Percentiles rank a stretch among this genome's conserved stretches.
These are phyloP conservation scores for Blattamonas nauphoetae DNA, from an alignment of 78 protist species.

Conservation along the genomic window DNA sequence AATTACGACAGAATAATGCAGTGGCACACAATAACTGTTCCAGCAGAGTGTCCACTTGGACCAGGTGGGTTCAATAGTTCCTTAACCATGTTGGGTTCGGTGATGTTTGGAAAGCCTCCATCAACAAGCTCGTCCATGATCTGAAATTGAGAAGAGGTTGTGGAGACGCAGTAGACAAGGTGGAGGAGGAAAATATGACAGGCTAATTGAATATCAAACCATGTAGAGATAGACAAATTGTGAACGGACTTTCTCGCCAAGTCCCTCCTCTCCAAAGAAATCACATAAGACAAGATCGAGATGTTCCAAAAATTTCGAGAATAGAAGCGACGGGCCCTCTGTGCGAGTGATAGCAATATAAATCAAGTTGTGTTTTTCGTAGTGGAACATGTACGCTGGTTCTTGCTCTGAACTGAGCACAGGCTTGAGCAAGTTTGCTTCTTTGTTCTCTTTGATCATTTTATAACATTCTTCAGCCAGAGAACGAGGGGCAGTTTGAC, in stretches of 20 bases:
- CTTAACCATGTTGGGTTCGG: conserved; percentile 5
- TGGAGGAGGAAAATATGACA: neutral
- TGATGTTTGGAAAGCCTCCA: neutral
- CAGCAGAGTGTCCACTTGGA: neutral
- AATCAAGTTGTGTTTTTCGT: neutral
- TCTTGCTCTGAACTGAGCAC: neutral
- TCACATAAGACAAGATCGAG: conserved; percentile 2
- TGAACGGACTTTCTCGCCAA: neutral
- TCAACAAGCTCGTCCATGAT: conserved; percentile 4
- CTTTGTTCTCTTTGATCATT: too few species aligned
- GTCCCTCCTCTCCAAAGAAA: neutral
- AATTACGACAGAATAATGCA: neutral
- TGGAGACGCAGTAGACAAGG: neutral
- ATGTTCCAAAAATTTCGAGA: neutral
- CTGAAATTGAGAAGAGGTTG: too few species aligned
- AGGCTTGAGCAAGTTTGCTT: too few species aligned
- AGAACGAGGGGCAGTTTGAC: neutral
- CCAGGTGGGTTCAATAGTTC: neutral
- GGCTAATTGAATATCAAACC: neutral
- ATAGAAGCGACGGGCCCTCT: neutral
- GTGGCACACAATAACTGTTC: neutral
- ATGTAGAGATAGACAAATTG: neutral
- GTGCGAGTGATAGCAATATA: neutral
- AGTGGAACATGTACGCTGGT: neutral
- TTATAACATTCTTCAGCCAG: neutral